These are phyloP conservation scores for Pseudogymnoascus sp. DNA, from an alignment of 2,329 filamentous ascomycete species.

Conservation along the genomic window DNA sequence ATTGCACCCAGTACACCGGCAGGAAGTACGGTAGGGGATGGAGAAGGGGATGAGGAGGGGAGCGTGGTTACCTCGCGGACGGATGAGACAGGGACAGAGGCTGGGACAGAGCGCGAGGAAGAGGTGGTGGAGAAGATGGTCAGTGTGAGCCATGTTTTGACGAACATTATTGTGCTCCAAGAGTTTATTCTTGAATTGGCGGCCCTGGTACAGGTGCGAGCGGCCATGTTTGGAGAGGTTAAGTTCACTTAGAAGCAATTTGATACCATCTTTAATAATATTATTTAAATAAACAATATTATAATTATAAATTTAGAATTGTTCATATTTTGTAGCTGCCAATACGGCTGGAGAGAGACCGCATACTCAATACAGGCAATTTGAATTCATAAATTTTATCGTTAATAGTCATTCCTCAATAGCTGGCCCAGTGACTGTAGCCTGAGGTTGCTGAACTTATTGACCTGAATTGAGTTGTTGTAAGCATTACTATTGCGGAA, in stretches of 20 bases:
- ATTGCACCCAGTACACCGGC: constrained; percentile 11
- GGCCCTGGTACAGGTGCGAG: constrained; percentile 65
- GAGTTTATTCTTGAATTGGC: constrained; percentile 73
- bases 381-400: background rate
- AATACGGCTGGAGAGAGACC: background rate
- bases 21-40: constrained; percentile 20
- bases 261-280: background rate
- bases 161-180: constrained; percentile 71
- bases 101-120: constrained; percentile 21
- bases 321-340: background rate
- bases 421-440: background rate
- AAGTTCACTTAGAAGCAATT: constrained; percentile 42
- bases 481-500: background rate
- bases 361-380: background rate
- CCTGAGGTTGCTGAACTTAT: background rate
- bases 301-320: background rate
- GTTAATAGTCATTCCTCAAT: background rate
- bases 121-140: constrained; percentile 34
- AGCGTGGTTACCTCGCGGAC: constrained; percentile 6
- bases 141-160: constrained; percentile 70
- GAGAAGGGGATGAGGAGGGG: constrained; percentile 20
- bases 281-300: background rate
- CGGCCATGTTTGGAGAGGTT: constrained; percentile 69
- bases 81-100: constrained; percentile 17
- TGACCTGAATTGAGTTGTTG: background rate